Conservation (phyloP, 495 filamentous ascomycete species). For the Podospora conica region DNA sequence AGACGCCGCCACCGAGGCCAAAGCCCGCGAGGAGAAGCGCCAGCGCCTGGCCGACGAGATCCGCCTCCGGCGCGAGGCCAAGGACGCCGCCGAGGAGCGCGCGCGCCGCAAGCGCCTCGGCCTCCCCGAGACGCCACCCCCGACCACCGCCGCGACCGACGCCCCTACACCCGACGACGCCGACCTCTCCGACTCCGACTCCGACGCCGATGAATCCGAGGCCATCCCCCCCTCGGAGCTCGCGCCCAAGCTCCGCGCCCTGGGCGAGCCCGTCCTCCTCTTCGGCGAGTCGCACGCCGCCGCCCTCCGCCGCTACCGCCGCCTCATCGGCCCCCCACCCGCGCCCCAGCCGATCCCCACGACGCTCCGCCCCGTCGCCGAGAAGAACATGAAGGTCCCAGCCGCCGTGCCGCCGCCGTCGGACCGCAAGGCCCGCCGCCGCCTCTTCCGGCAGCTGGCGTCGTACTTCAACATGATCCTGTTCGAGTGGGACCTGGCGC, state of each 20-base stretch:
- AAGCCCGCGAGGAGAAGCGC: conserved; percentile 71
- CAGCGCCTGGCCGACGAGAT: conserved; percentile 75
- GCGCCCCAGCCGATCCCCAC: conserved; percentile 56
- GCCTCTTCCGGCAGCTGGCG: conserved; percentile 78
- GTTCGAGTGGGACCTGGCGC: conserved; percentile 74
- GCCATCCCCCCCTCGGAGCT: conserved; percentile 73
- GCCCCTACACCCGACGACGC: too few relatives aligned
- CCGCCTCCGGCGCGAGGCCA: conserved; percentile 58
- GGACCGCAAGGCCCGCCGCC: conserved; percentile 51
- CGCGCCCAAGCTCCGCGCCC: conserved; percentile 54
- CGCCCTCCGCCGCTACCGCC: conserved; percentile 61
- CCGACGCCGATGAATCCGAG: conserved; percentile 33
- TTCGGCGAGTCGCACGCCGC: conserved; percentile 79
- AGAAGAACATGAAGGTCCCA: conserved; percentile 81
- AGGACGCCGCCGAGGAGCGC: conserved; percentile 53
- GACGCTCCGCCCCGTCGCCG: conserved; percentile 65
- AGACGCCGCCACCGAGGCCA: conserved; percentile 63
- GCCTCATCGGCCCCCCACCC: conserved; percentile 39
- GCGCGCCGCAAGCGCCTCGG: conserved; percentile 49
- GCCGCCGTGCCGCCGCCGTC: conserved; percentile 47
- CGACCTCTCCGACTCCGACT: conserved; percentile 31
- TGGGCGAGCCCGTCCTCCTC: conserved; percentile 65
- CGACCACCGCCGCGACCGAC: conserved; percentile 12
- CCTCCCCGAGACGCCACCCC: conserved; percentile 60
- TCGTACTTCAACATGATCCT: conserved; percentile 93